These are phyloP conservation scores for Lasiosphaeriaceae sp. DNA, from an alignment of 495 filamentous ascomycete genomes.

Conservation along the genomic window DNA sequence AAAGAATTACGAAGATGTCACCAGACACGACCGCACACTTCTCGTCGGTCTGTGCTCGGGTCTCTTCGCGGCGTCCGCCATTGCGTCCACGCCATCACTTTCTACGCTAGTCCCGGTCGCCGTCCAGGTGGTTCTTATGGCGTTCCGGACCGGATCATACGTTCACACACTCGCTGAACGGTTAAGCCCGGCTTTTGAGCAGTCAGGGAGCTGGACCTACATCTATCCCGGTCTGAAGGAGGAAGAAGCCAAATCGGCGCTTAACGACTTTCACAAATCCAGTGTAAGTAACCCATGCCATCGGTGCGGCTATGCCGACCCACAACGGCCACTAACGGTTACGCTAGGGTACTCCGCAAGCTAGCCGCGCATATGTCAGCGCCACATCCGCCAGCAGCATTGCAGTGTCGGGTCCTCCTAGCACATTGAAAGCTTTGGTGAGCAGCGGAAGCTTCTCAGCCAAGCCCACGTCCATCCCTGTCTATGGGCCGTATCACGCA, in stretches of 20 bases:
- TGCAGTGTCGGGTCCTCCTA: conserved; percentile 76
- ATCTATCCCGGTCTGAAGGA: conserved; percentile 45
- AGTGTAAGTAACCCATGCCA: conserved; percentile 32
- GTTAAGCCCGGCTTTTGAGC: conserved; percentile 45
- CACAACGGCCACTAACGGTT: conserved; percentile 3
- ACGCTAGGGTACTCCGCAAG: conserved; percentile 51
- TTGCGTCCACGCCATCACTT: conserved; percentile 64
- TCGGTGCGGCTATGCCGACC: not conserved
- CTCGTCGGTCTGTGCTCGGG: conserved; percentile 69
- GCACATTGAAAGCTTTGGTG: conserved; percentile 56
- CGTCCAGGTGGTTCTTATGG: conserved; percentile 66
- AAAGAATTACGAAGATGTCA: conserved; percentile 43
- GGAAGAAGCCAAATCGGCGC: conserved; percentile 38
- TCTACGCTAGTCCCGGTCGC: conserved; percentile 63
- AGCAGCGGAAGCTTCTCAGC: conserved; percentile 48
- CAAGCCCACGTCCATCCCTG: conserved; percentile 60
- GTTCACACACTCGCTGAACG: conserved; percentile 50
- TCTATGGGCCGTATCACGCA: conserved; percentile 81
- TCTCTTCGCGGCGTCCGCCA: conserved; percentile 66
- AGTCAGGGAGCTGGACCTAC: conserved; percentile 55
- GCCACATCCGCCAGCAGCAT: conserved; percentile 65
- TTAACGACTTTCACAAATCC: conserved; percentile 50
- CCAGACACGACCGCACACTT: conserved; percentile 40
- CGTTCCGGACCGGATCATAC: conserved; percentile 66
- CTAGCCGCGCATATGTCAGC: conserved; percentile 68